Evolutionary conservation across 108 stramenopile genomes (phyloP).

Genomic region (Nitzschia sp.): DNA sequence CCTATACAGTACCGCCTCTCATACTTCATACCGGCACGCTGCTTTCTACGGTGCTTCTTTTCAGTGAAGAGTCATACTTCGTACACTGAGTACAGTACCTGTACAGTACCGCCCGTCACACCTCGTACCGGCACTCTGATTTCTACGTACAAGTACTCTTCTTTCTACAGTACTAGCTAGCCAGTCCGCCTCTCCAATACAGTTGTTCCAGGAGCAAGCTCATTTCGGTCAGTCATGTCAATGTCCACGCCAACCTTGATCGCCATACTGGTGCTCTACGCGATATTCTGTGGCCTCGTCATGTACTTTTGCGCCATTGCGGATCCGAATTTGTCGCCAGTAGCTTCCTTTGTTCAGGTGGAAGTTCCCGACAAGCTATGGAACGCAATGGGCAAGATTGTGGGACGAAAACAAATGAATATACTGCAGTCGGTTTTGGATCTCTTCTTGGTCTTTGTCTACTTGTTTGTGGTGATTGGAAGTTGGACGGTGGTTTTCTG

Average conservation of each 20-base stretch:
- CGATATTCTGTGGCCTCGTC: slow-evolving; percentile 16
- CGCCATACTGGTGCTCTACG: slow-evolving; percentile 16
- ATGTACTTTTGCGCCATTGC: slow-evolving; percentile 48
- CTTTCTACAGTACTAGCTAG: too few relatives aligned
- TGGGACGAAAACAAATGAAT: slow-evolving; percentile 30
- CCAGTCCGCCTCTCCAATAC: too few relatives aligned
- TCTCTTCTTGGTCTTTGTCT: slow-evolving; percentile 33
- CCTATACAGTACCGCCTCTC: too few relatives aligned
- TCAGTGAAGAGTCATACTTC: too few relatives aligned
- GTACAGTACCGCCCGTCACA: too few relatives aligned
- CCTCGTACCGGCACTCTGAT: too few relatives aligned
- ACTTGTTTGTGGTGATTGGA: slow-evolving; percentile 69
- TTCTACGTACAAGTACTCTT: too few relatives aligned
- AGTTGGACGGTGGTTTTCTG: slow-evolving; percentile 72
- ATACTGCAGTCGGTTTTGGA: slow-evolving; percentile 27
- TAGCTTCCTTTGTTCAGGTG: slow-evolving; percentile 40
- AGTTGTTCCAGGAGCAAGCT: too few relatives aligned
- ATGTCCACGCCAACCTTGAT: slow-evolving; percentile 16
- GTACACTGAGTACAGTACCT: too few relatives aligned
- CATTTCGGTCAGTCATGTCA: too few relatives aligned
- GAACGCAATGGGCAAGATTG: background rate
- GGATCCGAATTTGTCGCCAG: slow-evolving; percentile 29
- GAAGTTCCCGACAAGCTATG: slow-evolving; percentile 28
- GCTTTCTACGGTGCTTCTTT: too few relatives aligned
- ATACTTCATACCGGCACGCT: too few relatives aligned